phyloP scores from a whole-genome alignment of 78 protist species.

The Blattamonas nauphoetae region DNA sequence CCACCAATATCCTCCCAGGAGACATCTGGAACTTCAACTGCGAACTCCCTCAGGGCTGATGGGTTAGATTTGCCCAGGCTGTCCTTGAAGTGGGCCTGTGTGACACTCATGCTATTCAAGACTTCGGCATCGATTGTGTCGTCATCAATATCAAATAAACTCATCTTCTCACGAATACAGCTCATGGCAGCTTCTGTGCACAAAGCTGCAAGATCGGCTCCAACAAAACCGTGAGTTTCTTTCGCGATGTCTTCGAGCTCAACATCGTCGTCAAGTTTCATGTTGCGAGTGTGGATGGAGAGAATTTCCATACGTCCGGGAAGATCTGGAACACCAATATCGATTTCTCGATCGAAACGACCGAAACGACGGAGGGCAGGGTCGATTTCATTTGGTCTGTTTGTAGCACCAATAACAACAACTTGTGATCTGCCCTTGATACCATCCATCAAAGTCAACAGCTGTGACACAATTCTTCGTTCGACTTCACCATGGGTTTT shows the following conservation, averaged over 20 bases:
- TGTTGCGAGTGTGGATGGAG: constrained; percentile 98
- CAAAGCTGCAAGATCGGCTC: constrained; percentile 96
- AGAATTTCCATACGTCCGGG: constrained; percentile 91
- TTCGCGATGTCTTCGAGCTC: constrained; percentile 86
- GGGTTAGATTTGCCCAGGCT: constrained; percentile 89
- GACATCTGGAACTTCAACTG: constrained; percentile 96
- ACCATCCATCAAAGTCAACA: constrained; percentile 99
- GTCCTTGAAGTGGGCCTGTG: constrained; percentile 76
- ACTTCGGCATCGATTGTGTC: constrained; percentile 96
- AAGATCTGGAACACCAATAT: constrained; percentile 98
- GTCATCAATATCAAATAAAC: constrained; percentile 95
- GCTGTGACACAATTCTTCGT: constrained; percentile 97
- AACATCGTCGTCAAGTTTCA: constrained; percentile 95
- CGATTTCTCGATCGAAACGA: constrained; percentile 99
- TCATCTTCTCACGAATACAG: constrained; percentile 99
- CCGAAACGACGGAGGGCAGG: constrained; percentile 99
- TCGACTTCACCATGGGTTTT: constrained; percentile 99
- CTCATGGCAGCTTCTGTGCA: constrained; percentile 98
- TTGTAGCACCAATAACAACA: constrained; percentile 99
- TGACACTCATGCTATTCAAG: constrained; percentile 88
- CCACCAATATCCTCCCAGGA: constrained; percentile 99
- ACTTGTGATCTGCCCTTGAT: constrained; percentile 90
- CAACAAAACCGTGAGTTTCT: constrained; percentile 99
- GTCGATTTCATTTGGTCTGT: constrained; percentile 95
- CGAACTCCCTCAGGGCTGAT: constrained; percentile 96